Evolutionary conservation across 208 protist genomes (phyloP), one percentile per base, ranked within the genome.

Genomic region (Crithidia expoeki): DNA sequence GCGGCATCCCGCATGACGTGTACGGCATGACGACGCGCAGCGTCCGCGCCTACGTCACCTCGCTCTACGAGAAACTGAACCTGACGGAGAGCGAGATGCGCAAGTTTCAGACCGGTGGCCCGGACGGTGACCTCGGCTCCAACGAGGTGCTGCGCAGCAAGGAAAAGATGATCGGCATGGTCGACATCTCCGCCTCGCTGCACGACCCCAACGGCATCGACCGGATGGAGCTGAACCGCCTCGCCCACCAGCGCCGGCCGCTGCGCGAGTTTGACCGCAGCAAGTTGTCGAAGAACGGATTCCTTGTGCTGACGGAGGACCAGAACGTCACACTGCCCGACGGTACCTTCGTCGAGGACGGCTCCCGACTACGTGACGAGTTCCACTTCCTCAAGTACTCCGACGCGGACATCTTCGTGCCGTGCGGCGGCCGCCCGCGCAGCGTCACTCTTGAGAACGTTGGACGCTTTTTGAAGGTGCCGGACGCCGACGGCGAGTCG

Each of bases 1-100:
- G 96, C 72, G 97, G 97, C 72, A 98, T 99, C 75, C 96, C 96
- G 32, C 96, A 98, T 73, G 96, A 98, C 76, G 80, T 81, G 64
- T 98, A 97, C 79, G 96, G 93, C 72, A 98, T 98, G 97, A 99
- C 98, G 11, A 98, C 97, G 46, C 85, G 88, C 55, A 96, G 85
- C 28, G 94, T 98, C 21, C 96, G 96, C 70, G 87, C 97, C 78
- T 97, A 98, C 82, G 92, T 98, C 6, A 65, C 93, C 19, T 88
- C 90, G 36, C 81, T 97, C 36, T 88, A 98, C 51, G 36, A 80
- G 25, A 97, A 97, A 67, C 72, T 97, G 2, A 82, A 77, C 30
- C 64, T 98, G 17, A 74, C 98, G 25, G 94, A 97, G 79, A 53
- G n/a, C 19, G 79, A 86, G 49, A 81, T 96, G 66, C 97, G 93